Conservation (phyloP, 1,284 basidiomycete species). For the Cryptococcus amylolentus region DNA sequence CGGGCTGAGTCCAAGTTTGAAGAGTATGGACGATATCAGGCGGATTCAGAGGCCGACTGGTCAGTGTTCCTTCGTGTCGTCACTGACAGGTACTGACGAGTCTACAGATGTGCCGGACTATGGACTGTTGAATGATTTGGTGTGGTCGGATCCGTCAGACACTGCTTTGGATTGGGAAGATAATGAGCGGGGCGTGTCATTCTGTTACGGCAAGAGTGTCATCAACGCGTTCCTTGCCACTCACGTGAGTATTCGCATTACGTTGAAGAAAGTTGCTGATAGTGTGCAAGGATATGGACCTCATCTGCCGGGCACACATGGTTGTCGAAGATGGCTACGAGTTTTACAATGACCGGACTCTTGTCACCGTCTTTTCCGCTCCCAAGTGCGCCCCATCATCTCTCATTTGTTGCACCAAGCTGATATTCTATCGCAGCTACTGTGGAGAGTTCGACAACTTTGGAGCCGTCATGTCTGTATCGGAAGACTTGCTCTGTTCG, state of each 20-base stretch:
- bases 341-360: constrained; percentile 95
- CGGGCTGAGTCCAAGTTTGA: constrained; percentile 78
- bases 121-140: constrained; percentile 89
- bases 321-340: constrained; percentile 99
- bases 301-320: constrained; percentile 96
- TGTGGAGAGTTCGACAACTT: constrained; percentile 80
- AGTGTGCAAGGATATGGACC: constrained; percentile 69
- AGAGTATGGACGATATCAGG: constrained; percentile 99
- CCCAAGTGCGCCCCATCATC: constrained; percentile 67
- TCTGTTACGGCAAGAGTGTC: constrained; percentile 87
- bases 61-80: constrained; percentile 89
- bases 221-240: constrained; percentile 98
- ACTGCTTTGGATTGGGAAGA: constrained; percentile 99
- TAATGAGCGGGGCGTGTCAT: constrained; percentile 95
- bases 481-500: constrained; percentile 94
- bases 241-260: constrained; percentile 56
- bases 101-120: not conserved
- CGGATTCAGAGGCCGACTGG: constrained; percentile 99
- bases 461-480: constrained; percentile 99
- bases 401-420: not conserved
- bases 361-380: constrained; percentile 95
- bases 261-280: too few species aligned
- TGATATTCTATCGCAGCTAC: not conserved
- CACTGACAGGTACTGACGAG: constrained; percentile 29
- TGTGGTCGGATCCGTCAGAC: constrained; percentile 99